Evolutionary conservation across 768 basidiomycete species (phyloP), one percentile per base, ranked within the genome.

Genomic region (Lanmaoa rubissima): DNA sequence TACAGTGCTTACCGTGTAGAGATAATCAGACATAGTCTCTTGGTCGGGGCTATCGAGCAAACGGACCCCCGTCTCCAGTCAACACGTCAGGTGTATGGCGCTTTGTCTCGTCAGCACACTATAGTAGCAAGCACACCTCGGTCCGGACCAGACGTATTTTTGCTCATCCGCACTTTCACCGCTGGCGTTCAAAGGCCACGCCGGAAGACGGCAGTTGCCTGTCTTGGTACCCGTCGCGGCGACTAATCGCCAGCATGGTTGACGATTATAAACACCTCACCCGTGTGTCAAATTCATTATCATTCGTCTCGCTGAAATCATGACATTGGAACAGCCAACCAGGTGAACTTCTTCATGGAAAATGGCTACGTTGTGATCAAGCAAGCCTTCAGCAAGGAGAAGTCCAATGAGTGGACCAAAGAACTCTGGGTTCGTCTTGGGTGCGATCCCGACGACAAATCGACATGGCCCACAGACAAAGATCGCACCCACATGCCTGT

Each of bases 401-500:
- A 81, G 58, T 50, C 52, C 19, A 74, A 63, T 17, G 76, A 79
- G n/a, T 84, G 77, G 73, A 81, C 79, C 7, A 69, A 76, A 46
- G 74, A 79, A 42, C 67, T 87, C 21, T 87, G 82, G 82, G 61
- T 75, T 46, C 76, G 82, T 16, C 72, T 85, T 43, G 80, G 78
- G 31, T 64, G 80, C 55, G 78, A 84, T 62, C 80, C 81, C 2
- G 64, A 75, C 42, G 82, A 87, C 63, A 81, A 78, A 63, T 72
- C 79, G 13, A 82, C 82, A 28, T 87, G 85, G 83, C 42, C 51
- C 4, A 50, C 12, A 6, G 72, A 74, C 57, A 69, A 69, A 44
- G 82, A 82, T 56, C 74, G 78, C 19, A 76, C 78, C 40, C 82
- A 86, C 63, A 81, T 86, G 80, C 84, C 84, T 4, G 77, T 69